Evolutionary conservation across 176 grass and related monocot species (phyloP).

Genomic region (Typha latifolia): DNA sequence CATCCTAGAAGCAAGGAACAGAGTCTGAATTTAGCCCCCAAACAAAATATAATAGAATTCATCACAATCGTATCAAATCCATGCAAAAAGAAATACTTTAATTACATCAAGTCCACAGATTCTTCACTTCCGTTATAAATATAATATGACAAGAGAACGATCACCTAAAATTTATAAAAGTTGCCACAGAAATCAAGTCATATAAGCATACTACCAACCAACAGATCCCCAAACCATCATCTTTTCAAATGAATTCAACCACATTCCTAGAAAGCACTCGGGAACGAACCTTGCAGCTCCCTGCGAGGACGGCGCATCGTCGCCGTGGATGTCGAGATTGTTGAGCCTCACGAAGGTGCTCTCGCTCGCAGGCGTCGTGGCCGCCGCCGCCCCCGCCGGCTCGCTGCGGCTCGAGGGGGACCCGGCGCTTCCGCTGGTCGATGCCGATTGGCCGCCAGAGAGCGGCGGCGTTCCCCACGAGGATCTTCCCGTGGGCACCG

Average conservation of each 20-base stretch:
- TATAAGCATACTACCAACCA: not conserved
- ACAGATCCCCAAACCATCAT: not conserved
- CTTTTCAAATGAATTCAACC: conserved; percentile 6
- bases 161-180: not conserved
- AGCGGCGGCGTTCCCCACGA: conserved; percentile 28
- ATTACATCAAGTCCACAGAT: too few relatives aligned
- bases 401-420: conserved; percentile 56
- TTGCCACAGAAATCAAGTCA: not conserved
- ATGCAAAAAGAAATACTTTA: too few relatives aligned
- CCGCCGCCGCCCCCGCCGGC: conserved; percentile 29
- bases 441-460: conserved; percentile 56
- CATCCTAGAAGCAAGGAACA: too few relatives aligned
- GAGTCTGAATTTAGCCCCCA: too few relatives aligned
- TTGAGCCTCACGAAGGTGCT: conserved; percentile 58
- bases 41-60: too few relatives aligned
- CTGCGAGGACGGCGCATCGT: conserved; percentile 56
- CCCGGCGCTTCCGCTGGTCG: conserved; percentile 55
- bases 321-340: conserved; percentile 54
- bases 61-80: too few relatives aligned
- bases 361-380: conserved; percentile 65
- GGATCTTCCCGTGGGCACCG: not conserved
- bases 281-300: conserved; percentile 44
- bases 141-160: not conserved
- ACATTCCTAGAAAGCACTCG: conserved; percentile 7
- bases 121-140: not conserved